phyloP scores from a whole-genome alignment of 2,329 filamentous ascomycete species.

The Endothia cerciana region DNA sequence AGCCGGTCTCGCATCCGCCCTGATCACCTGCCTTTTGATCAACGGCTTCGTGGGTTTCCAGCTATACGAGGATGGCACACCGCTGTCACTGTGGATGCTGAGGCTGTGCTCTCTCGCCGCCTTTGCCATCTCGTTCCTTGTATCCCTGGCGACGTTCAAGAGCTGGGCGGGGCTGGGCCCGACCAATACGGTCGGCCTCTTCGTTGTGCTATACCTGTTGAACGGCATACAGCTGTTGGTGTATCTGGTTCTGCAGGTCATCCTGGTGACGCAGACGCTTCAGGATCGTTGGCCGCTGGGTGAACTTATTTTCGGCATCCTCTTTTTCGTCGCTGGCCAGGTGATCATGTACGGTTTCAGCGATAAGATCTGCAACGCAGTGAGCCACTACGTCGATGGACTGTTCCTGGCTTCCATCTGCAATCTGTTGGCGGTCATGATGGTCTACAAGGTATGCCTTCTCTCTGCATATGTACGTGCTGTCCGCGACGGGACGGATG shows the following conservation, averaged over 20 bases:
- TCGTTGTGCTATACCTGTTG: slow-evolving; percentile 88
- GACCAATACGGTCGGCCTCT: slow-evolving; percentile 84
- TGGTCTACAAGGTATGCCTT: slow-evolving; percentile 88
- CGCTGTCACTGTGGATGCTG: slow-evolving; percentile 90
- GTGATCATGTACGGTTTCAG: slow-evolving; percentile 92
- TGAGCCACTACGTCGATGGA: slow-evolving; percentile 92
- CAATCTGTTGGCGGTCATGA: slow-evolving; percentile 96
- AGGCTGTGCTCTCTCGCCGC: slow-evolving; percentile 77
- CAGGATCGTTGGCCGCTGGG: slow-evolving; percentile 95
- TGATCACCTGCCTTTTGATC: slow-evolving; percentile 88
- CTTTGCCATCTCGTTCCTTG: slow-evolving; percentile 84
- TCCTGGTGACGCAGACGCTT: slow-evolving; percentile 86
- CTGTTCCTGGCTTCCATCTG: slow-evolving; percentile 93
- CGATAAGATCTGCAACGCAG: slow-evolving; percentile 77
- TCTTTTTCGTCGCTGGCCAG: slow-evolving; percentile 91
- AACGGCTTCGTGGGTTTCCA: slow-evolving; percentile 99
- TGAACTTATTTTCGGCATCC: slow-evolving; percentile 85
- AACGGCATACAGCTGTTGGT: slow-evolving; percentile 86
- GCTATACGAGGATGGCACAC: slow-evolving; percentile 95
- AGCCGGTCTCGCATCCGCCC: slow-evolving; percentile 79
- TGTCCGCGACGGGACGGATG: no score
- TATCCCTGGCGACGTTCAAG: slow-evolving; percentile 92
- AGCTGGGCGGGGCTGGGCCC: slow-evolving; percentile 84
- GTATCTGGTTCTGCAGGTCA: slow-evolving; percentile 84
- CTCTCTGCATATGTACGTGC: not conserved